Evolutionary conservation across 768 basidiomycete species (phyloP), one percentile per base, ranked within the genome.

Genomic region (Russula compacta): DNA sequence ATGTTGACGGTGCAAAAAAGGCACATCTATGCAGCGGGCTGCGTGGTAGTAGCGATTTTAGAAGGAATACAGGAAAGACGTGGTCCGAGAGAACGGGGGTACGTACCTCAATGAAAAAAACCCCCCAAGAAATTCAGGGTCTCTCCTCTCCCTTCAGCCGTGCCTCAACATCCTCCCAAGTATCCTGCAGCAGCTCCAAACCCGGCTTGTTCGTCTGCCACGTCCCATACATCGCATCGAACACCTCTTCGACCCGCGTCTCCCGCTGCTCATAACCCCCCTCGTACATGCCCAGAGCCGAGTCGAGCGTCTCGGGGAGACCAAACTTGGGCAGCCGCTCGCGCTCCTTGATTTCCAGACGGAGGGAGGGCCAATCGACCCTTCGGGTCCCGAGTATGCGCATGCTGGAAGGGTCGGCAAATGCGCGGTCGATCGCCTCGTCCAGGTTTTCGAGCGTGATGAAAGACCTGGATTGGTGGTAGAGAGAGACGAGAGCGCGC

Each of bases 401-500:
- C 32, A 32, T 24, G 29, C 15, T 44, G 32, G 40, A 24, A 3
- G n/a, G 36, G 1, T 53, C 51, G 32, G 35, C 40, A 66, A 92
- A 90, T 1, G 83, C 83, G 15, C 78, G 71, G 73, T 89, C 85
- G 57, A 91, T 90, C 58, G 74, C 75, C 21, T 77, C 67, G 19
- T 80, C 77, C 35, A 92, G 81, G 67, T 81, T 90, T 64, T 87
- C 85, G 21, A 76, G 75, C 11, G 88, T 88, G 64, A 92, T 79
- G 75, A 87, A 89, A 2, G 76, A 74, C 59, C 82, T 82, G 52
- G 84, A 74, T 73, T 89, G 82, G 75, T 92, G 89, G 75, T 91
- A 92, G 56, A 92, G 80, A 10, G 83, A 78, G 64, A 90, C 79
- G 64, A 91, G 83, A 3, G 87, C 84, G 61, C 86, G 85, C 76